Evolutionary conservation across 2,329 filamentous ascomycete genomes (phyloP).

Genomic region (Fusarium avenaceum): DNA sequence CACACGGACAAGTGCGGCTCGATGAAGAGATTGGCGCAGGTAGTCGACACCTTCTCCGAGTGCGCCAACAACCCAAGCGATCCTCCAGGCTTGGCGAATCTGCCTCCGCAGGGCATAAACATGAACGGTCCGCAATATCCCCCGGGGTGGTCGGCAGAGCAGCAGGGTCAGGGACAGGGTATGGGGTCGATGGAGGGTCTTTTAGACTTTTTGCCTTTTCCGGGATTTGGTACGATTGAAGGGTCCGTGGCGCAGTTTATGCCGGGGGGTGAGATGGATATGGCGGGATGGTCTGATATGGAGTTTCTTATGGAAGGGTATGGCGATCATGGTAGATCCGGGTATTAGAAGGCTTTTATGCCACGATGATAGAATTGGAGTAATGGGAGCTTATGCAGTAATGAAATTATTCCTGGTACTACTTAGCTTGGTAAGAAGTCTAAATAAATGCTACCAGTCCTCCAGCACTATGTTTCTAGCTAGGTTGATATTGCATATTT

Average conservation of each 20-base stretch:
- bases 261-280: slow-evolving; percentile 25
- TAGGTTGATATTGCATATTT: too few relatives aligned
- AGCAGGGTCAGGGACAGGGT: slow-evolving; percentile 16
- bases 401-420: too few relatives aligned
- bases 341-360: slow-evolving; percentile 1
- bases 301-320: slow-evolving; percentile 40
- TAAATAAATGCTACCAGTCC: too few relatives aligned
- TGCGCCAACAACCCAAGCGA: slow-evolving; percentile 38
- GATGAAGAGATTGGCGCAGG: slow-evolving; percentile 49
- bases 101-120: slow-evolving; percentile 11
- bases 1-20: slow-evolving; percentile 49
- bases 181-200: slow-evolving; percentile 36
- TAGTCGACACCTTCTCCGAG: slow-evolving; percentile 49
- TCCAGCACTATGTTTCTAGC: too few relatives aligned
- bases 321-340: slow-evolving; percentile 16
- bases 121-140: slow-evolving; percentile 9
- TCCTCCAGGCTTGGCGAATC: background rate
- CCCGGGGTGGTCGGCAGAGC: slow-evolving; percentile 5
- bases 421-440: too few relatives aligned
- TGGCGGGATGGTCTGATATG: slow-evolving; percentile 46
- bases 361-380: background rate
- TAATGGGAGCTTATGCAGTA: too few relatives aligned
- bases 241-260: slow-evolving; percentile 34
- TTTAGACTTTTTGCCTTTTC: slow-evolving; percentile 29
- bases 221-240: slow-evolving; percentile 14